Evolutionary conservation across 768 basidiomycete species (phyloP).

Genomic region (Lenzites betulinus): DNA sequence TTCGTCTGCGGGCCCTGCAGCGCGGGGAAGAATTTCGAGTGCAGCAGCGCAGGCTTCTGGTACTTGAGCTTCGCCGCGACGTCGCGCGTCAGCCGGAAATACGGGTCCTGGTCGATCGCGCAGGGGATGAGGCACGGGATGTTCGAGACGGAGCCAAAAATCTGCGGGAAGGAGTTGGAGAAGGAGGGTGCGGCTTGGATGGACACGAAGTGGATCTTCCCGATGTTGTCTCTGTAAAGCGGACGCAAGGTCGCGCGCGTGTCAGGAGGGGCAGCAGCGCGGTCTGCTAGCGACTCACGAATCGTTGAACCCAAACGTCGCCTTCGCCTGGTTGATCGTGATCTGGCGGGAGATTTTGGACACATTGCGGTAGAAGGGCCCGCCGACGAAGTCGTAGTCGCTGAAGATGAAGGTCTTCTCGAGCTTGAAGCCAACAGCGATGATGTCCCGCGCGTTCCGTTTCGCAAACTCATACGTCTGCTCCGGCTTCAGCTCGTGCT

Average conservation of each 20-base stretch:
- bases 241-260: neutral
- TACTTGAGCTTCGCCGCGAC: conserved; percentile 93
- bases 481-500: conserved; percentile 89
- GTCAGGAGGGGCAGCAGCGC: neutral
- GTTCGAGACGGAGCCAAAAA: conserved; percentile 81
- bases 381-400: conserved; percentile 87
- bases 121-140: conserved; percentile 96
- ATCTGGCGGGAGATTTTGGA: conserved; percentile 92
- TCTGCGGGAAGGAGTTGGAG: conserved; percentile 98
- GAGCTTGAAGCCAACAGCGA: conserved; percentile 90
- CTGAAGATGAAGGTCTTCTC: conserved; percentile 98
- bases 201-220: conserved; percentile 94
- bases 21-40: conserved; percentile 98
- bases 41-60: conserved; percentile 89
- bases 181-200: conserved; percentile 97
- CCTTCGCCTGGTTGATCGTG: conserved; percentile 90
- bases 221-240: conserved; percentile 85
- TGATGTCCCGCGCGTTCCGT: conserved; percentile 93
- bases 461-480: conserved; percentile 81
- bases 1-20: conserved; percentile 98
- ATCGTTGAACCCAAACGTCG: conserved; percentile 95
- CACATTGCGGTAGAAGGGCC: conserved; percentile 92
- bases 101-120: conserved; percentile 96
- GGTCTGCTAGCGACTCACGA: conserved; percentile 60
- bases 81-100: conserved; percentile 98